Evolutionary conservation across 2,329 filamentous ascomycete genomes (phyloP).

Genomic region (Penicillium sp.): DNA sequence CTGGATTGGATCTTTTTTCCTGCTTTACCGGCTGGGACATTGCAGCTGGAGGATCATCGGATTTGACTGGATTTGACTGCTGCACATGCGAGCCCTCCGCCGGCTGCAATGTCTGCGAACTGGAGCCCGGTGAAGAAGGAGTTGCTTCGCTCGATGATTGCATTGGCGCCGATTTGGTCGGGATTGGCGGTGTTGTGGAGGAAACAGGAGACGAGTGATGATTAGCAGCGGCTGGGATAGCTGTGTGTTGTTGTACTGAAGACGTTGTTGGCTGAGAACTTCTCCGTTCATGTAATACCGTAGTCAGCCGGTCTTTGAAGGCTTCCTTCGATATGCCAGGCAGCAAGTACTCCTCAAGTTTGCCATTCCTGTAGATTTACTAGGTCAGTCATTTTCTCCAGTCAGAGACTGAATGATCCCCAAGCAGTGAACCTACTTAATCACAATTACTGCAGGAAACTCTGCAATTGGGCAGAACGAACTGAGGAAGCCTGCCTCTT

Average conservation of each 20-base stretch:
- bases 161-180: no score
- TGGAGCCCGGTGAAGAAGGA: conserved; percentile 34
- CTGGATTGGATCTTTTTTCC: conserved; percentile 59
- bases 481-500: conserved; percentile 73
- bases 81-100: conserved; percentile 11
- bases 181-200: no score
- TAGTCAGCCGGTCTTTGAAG: conserved; percentile 54
- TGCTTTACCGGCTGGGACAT: conserved; percentile 60
- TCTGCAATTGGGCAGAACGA: conserved; percentile 76
- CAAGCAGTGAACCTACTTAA: conserved; percentile 50
- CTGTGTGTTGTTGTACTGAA: conserved; percentile 3
- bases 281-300: conserved; percentile 33
- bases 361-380: conserved; percentile 55
- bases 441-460: conserved; percentile 72
- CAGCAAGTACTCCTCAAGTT: conserved; percentile 69
- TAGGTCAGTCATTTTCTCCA: conserved; percentile 8
- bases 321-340: conserved; percentile 59
- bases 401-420: neutral
- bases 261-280: neutral
- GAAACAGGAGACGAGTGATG: neutral
- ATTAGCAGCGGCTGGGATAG: neutral
- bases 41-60: conserved; percentile 38
- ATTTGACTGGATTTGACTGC: conserved; percentile 24
- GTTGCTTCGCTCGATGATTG: conserved; percentile 2
- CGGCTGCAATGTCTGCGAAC: conserved; percentile 18